Evolutionary conservation across 495 filamentous ascomycete genomes (phyloP).

Genomic region (Penicillium manginii): DNA sequence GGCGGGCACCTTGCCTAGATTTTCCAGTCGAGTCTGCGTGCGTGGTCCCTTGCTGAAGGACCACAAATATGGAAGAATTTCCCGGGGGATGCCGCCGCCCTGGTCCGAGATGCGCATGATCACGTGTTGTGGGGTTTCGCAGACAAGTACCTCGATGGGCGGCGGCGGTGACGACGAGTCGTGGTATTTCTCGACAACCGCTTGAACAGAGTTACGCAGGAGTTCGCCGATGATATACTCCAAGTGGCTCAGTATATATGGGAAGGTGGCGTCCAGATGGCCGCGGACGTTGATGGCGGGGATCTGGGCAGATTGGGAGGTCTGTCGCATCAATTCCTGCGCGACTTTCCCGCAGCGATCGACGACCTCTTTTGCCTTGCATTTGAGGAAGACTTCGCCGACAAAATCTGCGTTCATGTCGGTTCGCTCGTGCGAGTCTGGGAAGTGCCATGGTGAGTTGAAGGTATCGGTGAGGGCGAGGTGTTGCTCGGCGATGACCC

Average conservation of each 20-base stretch:
- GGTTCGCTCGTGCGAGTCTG: conserved; percentile 67
- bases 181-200: conserved; percentile 73
- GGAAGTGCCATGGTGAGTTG: conserved; percentile 89
- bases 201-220: conserved; percentile 92
- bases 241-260: conserved; percentile 92
- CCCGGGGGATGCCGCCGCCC: conserved; percentile 86
- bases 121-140: conserved; percentile 92
- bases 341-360: conserved; percentile 76
- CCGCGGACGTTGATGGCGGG: conserved; percentile 86
- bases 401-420: conserved; percentile 81
- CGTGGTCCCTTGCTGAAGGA: conserved; percentile 92
- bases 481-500: conserved; percentile 97
- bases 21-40: conserved; percentile 71
- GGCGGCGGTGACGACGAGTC: conserved; percentile 55
- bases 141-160: conserved; percentile 91
- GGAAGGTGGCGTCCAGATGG: conserved; percentile 87
- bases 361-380: conserved; percentile 88
- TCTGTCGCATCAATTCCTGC: conserved; percentile 67
- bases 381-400: conserved; percentile 93
- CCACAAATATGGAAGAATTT: conserved; percentile 90
- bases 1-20: conserved; percentile 83
- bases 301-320: conserved; percentile 70
- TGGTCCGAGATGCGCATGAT: conserved; percentile 95
- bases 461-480: conserved; percentile 96
- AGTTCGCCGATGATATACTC: conserved; percentile 98